These are phyloP conservation scores for Davidsoniella virescens DNA, from an alignment of 2,329 filamentous ascomycete genomes.

Conservation along the genomic window DNA sequence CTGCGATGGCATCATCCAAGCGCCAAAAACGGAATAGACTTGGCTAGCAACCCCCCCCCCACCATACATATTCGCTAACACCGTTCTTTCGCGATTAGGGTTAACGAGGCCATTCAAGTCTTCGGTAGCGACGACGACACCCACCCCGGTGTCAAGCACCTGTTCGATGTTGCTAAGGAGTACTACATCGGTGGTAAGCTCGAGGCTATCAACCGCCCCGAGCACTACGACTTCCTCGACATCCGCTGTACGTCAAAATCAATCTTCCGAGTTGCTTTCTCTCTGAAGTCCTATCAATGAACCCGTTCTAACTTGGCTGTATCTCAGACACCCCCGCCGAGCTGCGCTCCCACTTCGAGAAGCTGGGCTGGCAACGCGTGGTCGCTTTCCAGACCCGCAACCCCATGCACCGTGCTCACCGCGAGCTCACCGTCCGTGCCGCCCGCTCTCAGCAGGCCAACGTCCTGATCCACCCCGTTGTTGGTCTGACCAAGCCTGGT, in stretches of 20 bases:
- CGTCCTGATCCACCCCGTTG: conserved; percentile 96
- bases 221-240: conserved; percentile 98
- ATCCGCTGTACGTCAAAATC: conserved; percentile 57
- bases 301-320: conserved; percentile 12
- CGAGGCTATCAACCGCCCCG: conserved; percentile 83
- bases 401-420: conserved; percentile 97
- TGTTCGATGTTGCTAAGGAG: conserved; percentile 64
- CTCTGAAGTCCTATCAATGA: not conserved
- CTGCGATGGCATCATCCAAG: conserved; percentile 12
- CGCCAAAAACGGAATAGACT: conserved; percentile 1
- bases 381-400: conserved; percentile 99
- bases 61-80: conserved; percentile 12
- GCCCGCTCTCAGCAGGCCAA: conserved; percentile 93
- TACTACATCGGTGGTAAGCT: conserved; percentile 94
- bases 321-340: conserved; percentile 71
- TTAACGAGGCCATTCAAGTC: conserved; percentile 80
- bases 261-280: not conserved
- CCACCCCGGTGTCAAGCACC: conserved; percentile 84
- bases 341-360: conserved; percentile 92
- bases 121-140: conserved; percentile 82
- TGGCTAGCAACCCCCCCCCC: not conserved
- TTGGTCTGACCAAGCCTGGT: conserved; percentile 95
- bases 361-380: conserved; percentile 94
- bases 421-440: conserved; percentile 92
- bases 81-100: conserved; percentile 29